Evolutionary conservation across 148 eudicot species (phyloP), one percentile per base, ranked within the genome.

Genomic region (Cornus kousa): DNA sequence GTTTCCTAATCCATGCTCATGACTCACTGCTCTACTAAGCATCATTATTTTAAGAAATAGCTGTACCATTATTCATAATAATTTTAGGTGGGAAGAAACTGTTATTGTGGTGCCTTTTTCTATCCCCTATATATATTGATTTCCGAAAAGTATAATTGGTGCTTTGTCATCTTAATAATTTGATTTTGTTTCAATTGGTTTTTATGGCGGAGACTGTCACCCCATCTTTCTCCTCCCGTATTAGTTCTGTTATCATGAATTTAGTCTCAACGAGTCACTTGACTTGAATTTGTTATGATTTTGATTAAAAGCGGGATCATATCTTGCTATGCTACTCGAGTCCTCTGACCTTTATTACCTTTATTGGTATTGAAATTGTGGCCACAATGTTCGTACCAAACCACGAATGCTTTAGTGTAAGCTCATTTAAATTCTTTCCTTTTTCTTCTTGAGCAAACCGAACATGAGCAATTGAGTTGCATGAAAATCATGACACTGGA

Each of bases 341-440:
- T 53, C 53, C 9, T 48, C 53, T 48, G 53, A 48, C 9, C 53
- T 48, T 48, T 48, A 48, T 48, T 48, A 48, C 53, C 12, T 48
- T 48, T 7, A 11, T 48, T 11, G 53, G 53, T 48, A 48, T 48
- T 48, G 53, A 48, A 48, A 48, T 28, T 28, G 12, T 48, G 53
- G 53, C 12, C 53, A 11, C 53, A 48, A 48, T 48, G 53, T 57
- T 57, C 13, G 64, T 5, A 57, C 66, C 17, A 31, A 66, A 73
- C 67, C 43, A 73, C 67, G 66, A 57, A 73, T 73, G 28, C 40
- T 7, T 73, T 37, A 55, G 37, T 35, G 37, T 17, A 73, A 53
- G 23, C 28, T 74, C 77, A 20, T 66, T 1, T 3, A 7, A 62
- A n/a, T 20, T 23, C 16, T 33, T 74, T 23, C 5, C 12, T 43